Base-by-base conservation (phyloP, 768 basidiomycete species). In the Tubosaeta sp. region DNA sequence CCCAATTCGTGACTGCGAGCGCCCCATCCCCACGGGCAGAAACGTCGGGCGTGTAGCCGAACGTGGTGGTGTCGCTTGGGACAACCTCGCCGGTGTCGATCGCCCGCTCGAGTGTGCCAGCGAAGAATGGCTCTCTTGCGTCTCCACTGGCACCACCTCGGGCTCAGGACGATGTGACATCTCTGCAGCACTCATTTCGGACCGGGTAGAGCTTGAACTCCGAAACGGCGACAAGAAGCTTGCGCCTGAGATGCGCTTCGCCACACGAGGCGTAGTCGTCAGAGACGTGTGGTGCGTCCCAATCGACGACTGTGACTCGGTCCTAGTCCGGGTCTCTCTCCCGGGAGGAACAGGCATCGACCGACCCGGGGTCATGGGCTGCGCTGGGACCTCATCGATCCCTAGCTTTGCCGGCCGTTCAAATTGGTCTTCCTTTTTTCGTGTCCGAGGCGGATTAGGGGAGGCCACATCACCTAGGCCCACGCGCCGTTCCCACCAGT, bases 401-500 rank as follows among this genome's bases (percentile, higher is more conserved):
- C 44, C 60, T 19, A 61, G 40, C 55, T 67, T 66, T 49, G 58
- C 52, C 22, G 60, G 55, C 10, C 56, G 53, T 52, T 67, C 67
- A 18, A 52, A 49, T 52, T 56, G 64, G 25, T 64, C 63, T 47
- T 64, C 61, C 57, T 39, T 61, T 54, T 38, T 57, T 49, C 58
- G 61, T 32, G 55, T 48, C 43, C 58, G 60, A 39, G 60, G 57
- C 59, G 68, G 30, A 56, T 68, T 31, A 8, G 66, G 62, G 19
- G 59, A 56, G 41, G 69, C 56, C 25, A 76, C 71, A 67, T 89
- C 85, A 21, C 85, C 83, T n/a, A 80, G 87, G 0, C 88, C 88
- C 13, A 90, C 80, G 40, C 75, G 78, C 53, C 72, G 80, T 70
- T 90, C 87, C 87, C 87, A 90, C 87, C 86, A 87, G 53, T 81